phyloP scores from a whole-genome alignment of 257 asterid species.

The Rehmannia glutinosa region DNA sequence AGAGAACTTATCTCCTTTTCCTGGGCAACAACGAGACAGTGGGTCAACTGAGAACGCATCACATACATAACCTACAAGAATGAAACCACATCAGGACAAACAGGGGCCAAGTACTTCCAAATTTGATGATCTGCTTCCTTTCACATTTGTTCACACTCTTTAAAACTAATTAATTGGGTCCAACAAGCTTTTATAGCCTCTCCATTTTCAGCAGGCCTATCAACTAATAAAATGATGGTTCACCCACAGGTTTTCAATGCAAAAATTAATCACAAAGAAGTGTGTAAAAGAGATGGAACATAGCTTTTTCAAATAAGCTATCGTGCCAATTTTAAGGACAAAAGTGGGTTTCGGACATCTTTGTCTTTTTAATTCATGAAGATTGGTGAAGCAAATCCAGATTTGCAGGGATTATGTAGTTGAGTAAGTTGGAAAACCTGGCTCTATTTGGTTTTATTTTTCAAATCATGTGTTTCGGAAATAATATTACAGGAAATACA shows the following conservation, averaged over 20 bases:
- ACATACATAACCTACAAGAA: conserved; percentile 74
- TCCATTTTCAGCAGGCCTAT: not conserved
- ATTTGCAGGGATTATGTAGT: not conserved
- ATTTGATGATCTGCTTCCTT: not conserved
- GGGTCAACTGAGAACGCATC: conserved; percentile 73
- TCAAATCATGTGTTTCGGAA: too few relatives aligned
- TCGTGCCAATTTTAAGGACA: not conserved
- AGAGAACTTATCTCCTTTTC: conserved; percentile 63
- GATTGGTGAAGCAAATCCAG: not conserved
- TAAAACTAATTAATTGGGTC: not conserved
- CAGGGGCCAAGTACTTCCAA: not conserved
- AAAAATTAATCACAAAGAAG: not conserved
- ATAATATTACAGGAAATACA: too few relatives aligned
- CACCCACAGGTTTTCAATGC: not conserved
- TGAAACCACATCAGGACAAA: conserved; percentile 7
- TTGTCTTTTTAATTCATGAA: not conserved
- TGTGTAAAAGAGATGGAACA: not conserved
- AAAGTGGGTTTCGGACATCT: not conserved
- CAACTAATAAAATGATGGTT: not conserved
- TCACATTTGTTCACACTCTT: not conserved
- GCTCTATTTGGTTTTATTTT: too few relatives aligned
- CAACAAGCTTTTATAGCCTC: not conserved
- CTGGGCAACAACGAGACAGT: conserved; percentile 61
- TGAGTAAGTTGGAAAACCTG: not conserved
- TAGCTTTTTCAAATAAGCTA: not conserved